phyloP scores from a whole-genome alignment of 306 rosid species.

The Sicyos edulis region DNA sequence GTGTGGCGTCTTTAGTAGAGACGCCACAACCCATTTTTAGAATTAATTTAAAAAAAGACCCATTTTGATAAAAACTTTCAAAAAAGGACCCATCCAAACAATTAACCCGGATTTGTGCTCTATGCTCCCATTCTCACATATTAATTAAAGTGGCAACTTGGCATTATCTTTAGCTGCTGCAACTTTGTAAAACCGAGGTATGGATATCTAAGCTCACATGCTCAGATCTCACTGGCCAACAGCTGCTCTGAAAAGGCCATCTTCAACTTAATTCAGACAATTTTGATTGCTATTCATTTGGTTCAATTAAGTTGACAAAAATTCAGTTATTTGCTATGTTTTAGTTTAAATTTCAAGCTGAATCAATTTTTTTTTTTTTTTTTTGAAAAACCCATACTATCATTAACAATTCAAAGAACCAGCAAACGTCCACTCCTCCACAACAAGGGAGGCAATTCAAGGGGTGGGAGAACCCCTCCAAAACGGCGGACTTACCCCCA shows the following conservation, averaged over 20 bases:
- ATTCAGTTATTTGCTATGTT: not conserved
- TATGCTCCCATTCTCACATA: constrained; percentile 9
- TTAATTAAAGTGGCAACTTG: constrained; percentile 19
- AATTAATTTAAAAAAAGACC: no score
- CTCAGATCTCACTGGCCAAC: not conserved
- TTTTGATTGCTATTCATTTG: not conserved
- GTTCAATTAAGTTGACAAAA: not conserved
- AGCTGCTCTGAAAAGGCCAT: not conserved
- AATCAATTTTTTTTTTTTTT: no score
- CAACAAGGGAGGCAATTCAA: no score
- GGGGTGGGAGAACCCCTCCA: no score
- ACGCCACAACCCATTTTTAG: no score
- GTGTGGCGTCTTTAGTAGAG: no score
- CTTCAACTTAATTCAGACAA: not conserved
- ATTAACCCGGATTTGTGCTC: not conserved
- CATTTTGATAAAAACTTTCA: no score
- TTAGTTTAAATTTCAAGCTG: not conserved
- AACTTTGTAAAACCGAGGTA: not conserved
- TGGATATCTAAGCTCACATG: not conserved
- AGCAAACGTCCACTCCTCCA: no score
- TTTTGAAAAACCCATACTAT: no score
- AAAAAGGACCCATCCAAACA: no score
- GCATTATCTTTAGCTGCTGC: constrained; percentile 3
- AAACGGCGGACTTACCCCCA: no score
- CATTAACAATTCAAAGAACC: no score